Base-by-base conservation (phyloP, 169 alveolate species). In the Plasmodium knowlesi region DNA sequence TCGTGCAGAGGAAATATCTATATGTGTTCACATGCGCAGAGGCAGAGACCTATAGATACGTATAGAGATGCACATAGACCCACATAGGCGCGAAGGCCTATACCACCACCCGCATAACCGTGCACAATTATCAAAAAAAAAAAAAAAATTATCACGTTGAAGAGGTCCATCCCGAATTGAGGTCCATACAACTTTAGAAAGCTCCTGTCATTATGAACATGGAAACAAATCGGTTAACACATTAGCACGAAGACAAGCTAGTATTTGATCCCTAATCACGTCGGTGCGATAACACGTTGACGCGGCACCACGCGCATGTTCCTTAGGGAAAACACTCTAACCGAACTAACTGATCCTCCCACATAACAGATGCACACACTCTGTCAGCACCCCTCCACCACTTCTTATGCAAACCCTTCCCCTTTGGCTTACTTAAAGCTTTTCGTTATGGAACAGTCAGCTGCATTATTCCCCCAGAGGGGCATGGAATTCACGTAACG, bases 401-500 rank as follows among this genome's bases (percentile, higher is more conserved):
- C 2, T 22, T 67, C 37, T 28, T 28, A 22, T 50, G 22, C 6
- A 67, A 19, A 3, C 54, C 22, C 16, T 12, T 19, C n/a, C 28
- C 37, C 71, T 9, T 32, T 82, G 37, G 8, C 25, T 34, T 81
- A 91, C 95, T 34, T 57, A 43, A 80, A 91, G 28, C 70, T 72
- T 14, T 71, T 82, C 19, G 85, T 71, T 81, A 91, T 80, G 41
- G 95, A 91, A 54, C 95, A 91, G 10, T 91, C 95, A 28, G 50
- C 16, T 30, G 90, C 71, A 8, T 25, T 81, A 41, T 67, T 71
- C 6, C 95, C 80, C 22, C 82, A 81, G 28, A 91, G 92, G 54
- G 95, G 95, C 95, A 91, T 91, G 25, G 95, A 91, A 91, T 91
- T 91, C 22, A 78, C 95, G 43, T 91, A 91, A 5, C 95, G 95